Evolutionary conservation across 108 stramenopile genomes (phyloP).

Genomic region (Epipyxis sp.): DNA sequence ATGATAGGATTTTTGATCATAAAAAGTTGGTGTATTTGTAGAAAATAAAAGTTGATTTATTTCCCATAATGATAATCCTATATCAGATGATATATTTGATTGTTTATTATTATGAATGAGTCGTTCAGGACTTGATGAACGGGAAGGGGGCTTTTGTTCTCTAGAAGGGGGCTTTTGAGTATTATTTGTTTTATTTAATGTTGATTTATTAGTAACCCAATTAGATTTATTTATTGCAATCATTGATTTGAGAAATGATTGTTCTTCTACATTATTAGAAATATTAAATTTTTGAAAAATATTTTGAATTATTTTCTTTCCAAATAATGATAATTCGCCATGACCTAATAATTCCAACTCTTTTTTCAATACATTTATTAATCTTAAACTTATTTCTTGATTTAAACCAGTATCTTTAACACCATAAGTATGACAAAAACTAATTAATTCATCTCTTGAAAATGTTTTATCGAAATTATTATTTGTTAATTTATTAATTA

Average conservation of each 20-base stretch:
- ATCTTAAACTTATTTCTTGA: background rate
- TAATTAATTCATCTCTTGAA: background rate
- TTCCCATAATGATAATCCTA: constrained; percentile 23
- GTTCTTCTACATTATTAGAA: too few species aligned
- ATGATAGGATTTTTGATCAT: background rate
- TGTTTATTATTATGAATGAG: background rate
- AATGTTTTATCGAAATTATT: background rate
- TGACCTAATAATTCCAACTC: constrained; percentile 5
- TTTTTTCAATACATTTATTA: background rate
- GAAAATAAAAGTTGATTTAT: background rate
- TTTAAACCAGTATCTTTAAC: background rate
- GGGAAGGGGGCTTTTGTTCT: too few species aligned
- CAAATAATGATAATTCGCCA: constrained; percentile 22
- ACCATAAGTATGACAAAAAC: background rate
- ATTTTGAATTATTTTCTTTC: background rate
- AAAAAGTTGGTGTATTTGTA: background rate
- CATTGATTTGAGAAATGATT: background rate
- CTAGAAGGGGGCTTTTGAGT: too few species aligned
- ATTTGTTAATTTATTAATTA: background rate
- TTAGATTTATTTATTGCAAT: background rate
- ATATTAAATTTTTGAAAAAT: background rate
- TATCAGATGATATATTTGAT: background rate
- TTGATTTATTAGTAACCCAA: background rate
- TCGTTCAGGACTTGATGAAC: background rate
- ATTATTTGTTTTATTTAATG: too few species aligned